Base-by-base conservation (phyloP, 148 eudicot species). In the Dysphania ambrosioides region DNA sequence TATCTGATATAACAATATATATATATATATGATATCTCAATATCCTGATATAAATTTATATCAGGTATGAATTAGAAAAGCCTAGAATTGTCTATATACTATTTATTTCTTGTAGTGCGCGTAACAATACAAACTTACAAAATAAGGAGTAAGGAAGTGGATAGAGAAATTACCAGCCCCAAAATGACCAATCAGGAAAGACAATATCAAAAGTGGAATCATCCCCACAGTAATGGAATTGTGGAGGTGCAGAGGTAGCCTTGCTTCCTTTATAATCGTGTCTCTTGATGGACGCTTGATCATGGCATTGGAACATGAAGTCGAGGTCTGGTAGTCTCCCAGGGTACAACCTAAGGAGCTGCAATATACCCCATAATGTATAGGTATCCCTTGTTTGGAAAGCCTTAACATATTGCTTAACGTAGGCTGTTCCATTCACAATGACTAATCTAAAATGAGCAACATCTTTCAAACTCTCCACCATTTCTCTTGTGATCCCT, bases 161-260 rank as follows among this genome's bases (percentile, higher is more conserved):
- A n/a, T n/a, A n/a, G n/a, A n/a, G n/a, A n/a, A n/a, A n/a, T n/a
- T 89, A 89, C 91, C 93, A 89, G 11, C 91, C 93, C 93, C 93
- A 89, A 60, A 89, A 89, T 4, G 93, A 89, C 93, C 90, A 87
- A 68, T 89, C 93, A 30, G 93, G 93, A 35, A 89, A 89, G 15
- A 81, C 85, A 41, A 89, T 86, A 41, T 89, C 93, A 21, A 83
- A 53, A 0, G 83, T 81, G 13, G 71, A 49, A 7, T 79, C 64
- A 59, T 82, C 86, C 2, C 80, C 84, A 55, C 93, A 86, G 35
- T 84, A 89, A 55, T 87, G 90, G 59, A 89, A 89, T 77, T 87
- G 79, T 2, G 93, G 93, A 0, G 93, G 93, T 1, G 90, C 88
- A 18, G 71, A 69, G 0, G 79, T n/a, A 44, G 81, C 72, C 3